Percentiles rank a stretch among this genome's conserved stretches.
Evolutionary conservation across 2,329 filamentous ascomycete species (phyloP).

Genomic region (Akanthomyces uredinophilus): DNA sequence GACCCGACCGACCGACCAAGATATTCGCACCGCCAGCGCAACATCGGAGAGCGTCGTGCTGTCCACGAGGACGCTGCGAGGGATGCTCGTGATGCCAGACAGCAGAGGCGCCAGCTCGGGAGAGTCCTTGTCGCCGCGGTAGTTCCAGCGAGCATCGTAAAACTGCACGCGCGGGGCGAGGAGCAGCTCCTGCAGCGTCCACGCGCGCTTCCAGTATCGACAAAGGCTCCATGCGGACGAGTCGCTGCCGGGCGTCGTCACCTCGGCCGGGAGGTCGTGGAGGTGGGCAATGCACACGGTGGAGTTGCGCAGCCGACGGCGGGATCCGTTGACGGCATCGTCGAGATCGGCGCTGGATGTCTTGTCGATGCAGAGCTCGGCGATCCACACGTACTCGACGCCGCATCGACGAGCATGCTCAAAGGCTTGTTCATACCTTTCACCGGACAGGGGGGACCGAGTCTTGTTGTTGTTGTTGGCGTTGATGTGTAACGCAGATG

Average conservation of each 20-base stretch:
- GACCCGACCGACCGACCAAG: constrained; percentile 1
- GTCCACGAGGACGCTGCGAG: background rate
- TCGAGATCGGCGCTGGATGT: constrained; percentile 7
- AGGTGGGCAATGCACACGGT: constrained; percentile 6
- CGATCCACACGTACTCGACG: constrained; percentile 12
- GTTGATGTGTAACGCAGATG: background rate
- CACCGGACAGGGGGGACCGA: background rate
- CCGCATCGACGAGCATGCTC: background rate
- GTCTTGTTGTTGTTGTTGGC: too few species aligned
- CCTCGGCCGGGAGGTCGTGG: background rate
- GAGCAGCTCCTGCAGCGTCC: constrained; percentile 14
- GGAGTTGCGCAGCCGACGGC: background rate
- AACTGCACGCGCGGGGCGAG: constrained; percentile 2
- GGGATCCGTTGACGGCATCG: constrained; percentile 11
- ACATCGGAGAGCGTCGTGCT: background rate
- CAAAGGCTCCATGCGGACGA: background rate
- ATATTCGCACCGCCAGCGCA: constrained; percentile 8
- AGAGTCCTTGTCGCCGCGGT: constrained; percentile 7
- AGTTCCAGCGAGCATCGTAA: constrained; percentile 10
- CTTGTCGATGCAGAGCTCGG: constrained; percentile 8
- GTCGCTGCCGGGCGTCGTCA: background rate
- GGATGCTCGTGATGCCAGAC: constrained; percentile 6
- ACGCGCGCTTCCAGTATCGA: constrained; percentile 10
- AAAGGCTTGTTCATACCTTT: background rate
- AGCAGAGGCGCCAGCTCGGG: background rate